Evolutionary conservation across 1,139 yeast genomes (phyloP), one percentile per base, ranked within the genome.

Genomic region (Blastobotrys indianensis): DNA sequence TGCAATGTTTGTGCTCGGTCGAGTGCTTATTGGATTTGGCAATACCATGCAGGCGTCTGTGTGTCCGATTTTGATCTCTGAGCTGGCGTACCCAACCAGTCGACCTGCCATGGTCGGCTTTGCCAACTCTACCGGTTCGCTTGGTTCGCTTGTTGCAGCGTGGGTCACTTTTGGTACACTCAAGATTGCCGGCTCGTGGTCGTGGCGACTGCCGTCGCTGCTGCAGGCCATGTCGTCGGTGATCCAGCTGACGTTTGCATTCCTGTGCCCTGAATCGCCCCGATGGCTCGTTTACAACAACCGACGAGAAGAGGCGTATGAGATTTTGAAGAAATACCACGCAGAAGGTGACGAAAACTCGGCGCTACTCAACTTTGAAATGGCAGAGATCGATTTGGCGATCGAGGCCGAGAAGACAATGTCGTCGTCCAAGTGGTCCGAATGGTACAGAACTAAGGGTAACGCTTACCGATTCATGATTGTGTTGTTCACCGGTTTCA

Each of bases 131-230:
- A 75, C 80, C 23, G 73, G 76, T 74, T 67, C 75, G 57, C 54
- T 76, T 41, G 83, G 83, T 34, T 75, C 80, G 8, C 61, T 75
- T 34, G 54, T 78, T 40, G 80, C 82, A 4, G 76, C 82, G 2
- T 70, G 78, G 75, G 68, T 74, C 33, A 69, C 78, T 2, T 74
- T 67, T 51, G 79, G 79, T 42, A 68, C 77, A 12, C 68, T 15
- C 43, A 48, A 47, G 37, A 48, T 40, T 40, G 47, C 53, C 37
- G 47, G 56, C 13, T 29, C 41, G 13, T 68, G 74, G 71, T 58
- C 66, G 10, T 73, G 75, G 75, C 64, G 75, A 59, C 56, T 70
- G 30, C 76, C 76, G 32, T 61, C 73, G 7, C 57, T 66, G 44
- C 35, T 69, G 37, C 75, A 74, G 58, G 69, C 66, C 46, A 38